Percentiles rank a stretch among this genome's conserved stretches.
phyloP scores from a whole-genome alignment of 805 yeast species.

The Schwanniomyces occidentalis region DNA sequence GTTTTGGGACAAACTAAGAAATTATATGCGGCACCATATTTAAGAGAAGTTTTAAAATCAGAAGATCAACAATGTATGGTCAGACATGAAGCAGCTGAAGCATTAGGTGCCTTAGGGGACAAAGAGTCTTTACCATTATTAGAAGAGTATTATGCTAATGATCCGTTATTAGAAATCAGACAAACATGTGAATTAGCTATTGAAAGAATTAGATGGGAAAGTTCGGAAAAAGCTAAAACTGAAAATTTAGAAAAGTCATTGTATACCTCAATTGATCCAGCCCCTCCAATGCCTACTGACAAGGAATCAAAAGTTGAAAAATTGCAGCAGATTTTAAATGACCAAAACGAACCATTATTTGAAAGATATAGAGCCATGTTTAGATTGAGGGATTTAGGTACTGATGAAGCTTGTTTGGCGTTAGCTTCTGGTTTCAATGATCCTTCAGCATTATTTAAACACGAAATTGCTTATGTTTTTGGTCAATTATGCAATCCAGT shows the following conservation, averaged over 20 bases:
- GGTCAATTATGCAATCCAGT: conserved; percentile 96
- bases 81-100: conserved; percentile 99
- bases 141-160: conserved; percentile 61
- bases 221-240: conserved; percentile 59
- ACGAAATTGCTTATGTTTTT: conserved; percentile 96
- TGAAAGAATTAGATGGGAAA: conserved; percentile 92
- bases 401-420: conserved; percentile 90
- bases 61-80: conserved; percentile 86
- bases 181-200: conserved; percentile 98
- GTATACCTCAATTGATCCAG: conserved; percentile 92
- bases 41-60: conserved; percentile 70
- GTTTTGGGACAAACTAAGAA: conserved; percentile 95
- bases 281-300: conserved; percentile 87
- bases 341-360: conserved; percentile 76
- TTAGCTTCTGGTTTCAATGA: conserved; percentile 88
- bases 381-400: conserved; percentile 91
- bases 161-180: conserved; percentile 83
- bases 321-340: conserved; percentile 68
- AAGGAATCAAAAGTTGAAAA: conserved; percentile 57
- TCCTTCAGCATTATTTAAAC: conserved; percentile 91
- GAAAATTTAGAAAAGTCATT: conserved; percentile 76
- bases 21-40: conserved; percentile 69
- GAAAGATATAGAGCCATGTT: conserved; percentile 98
- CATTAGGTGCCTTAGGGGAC: conserved; percentile 94
- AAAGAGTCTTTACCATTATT: conserved; percentile 66